Evolutionary conservation across 2,329 filamentous ascomycete species (phyloP), one percentile per base, ranked within the genome.

Genomic region (Botryotinia convoluta): DNA sequence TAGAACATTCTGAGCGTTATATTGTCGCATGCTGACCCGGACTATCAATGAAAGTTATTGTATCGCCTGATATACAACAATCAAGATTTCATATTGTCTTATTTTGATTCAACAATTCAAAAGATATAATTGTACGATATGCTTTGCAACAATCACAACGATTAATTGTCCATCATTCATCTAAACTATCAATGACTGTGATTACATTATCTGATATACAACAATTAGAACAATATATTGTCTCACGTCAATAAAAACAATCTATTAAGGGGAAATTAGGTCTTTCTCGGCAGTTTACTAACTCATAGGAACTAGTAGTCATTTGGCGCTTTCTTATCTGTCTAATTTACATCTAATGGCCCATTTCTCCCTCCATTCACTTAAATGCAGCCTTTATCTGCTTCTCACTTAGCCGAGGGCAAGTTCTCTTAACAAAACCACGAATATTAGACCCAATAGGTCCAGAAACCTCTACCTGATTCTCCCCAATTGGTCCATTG

Each of bases 401-500:
- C 51, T 32, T 10, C 10, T 20, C 39, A 18, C 32, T 14, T 48
- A 35, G 22, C 29, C 29, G 10, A 45, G 39, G 26, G 16, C n/a
- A 72, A 26, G n/a, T 20, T n/a, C 6, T 26, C 44, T 8, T 65
- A 29, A 64, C 60, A 26, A 72, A 72, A 14, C 60, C 35, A 29
- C 60, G 42, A 45, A 65, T 57, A n/a, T 72, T 72, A 5, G 9
- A 54, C n/a, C 45, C 69, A 18, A 16, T n/a, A 5, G 69, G 61
- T 6, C 69, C 45, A 32, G 69, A 63, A 22, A 72, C 39, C 39
- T 60, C 42, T 14, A 70, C n/a, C 32, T 37, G 63, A 7, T 37
- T 51, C 3, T 37, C 29, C 10, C 16, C 32, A 16, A 37, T 16
- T 20, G 32, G 63, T 5, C 20, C 7, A 1, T n/a, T 35, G 20